Evolutionary conservation across 169 alveolate genomes (phyloP), one percentile per base, ranked within the genome.

Genomic region (Eimeria brunetti): DNA sequence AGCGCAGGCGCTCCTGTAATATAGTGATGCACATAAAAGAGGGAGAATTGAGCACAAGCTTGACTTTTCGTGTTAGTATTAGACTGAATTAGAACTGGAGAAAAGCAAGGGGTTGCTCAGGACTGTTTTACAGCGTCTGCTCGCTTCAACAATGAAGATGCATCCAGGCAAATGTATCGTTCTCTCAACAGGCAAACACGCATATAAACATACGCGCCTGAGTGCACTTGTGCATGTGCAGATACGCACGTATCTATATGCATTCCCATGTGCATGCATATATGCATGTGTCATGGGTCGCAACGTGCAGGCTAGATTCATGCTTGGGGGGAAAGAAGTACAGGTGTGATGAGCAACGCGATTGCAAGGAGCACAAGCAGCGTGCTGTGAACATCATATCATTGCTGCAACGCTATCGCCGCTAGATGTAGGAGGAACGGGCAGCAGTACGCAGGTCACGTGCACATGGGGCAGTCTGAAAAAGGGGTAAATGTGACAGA

Each of bases 1-100:
- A 38, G 53, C 71, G 56, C 90, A 83, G 41, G 75, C 46, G 75
- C 56, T 36, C 90, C 90, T 83, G 71, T 14, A 69, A 14, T 2
- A 41, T 41, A 41, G 4, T 4, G 46, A 41, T 41, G 46, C 46
- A 4, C 46, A 41, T 2, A 41, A 41, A 41, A 41, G 46, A 41
- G 46, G 46, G 46, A 41, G 1, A 41, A 2, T 41, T 41, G 46
- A 41, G 46, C 4, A 41, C 46, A 41, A 41, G 4, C 46, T 2
- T 41, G 46, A 41, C 8, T 41, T 41, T 4, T 41, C 1, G 46
- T 41, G 4, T 41, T 41, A 1, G 8, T 41, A 4, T 4, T 41
- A 2, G 46, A 4, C 46, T 41, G 46, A 60, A 60, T 33, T 30
- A 60, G 5, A 60, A 7, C 69, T 60, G 33, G 18, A 60, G 69